These are phyloP conservation scores for Phtheirospermum japonicum DNA, from an alignment of 257 asterid species.

Conservation along the genomic window DNA sequence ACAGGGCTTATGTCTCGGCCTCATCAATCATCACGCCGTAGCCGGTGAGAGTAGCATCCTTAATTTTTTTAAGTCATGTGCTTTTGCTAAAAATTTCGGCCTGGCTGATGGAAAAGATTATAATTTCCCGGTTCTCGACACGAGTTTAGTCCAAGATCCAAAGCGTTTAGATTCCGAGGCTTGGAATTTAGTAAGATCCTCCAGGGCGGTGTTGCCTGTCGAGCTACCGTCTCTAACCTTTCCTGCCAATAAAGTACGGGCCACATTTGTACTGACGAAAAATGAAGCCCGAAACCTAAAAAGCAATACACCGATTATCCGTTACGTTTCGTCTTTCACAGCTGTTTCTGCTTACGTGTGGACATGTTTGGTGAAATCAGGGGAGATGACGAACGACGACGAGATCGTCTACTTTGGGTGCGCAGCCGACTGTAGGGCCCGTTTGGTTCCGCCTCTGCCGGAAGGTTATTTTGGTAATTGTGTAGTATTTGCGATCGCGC, in stretches of 20 bases:
- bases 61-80: conserved; percentile 38
- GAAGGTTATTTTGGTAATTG: conserved; percentile 44
- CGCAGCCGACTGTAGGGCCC: conserved; percentile 30
- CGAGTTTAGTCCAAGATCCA: conserved; percentile 28
- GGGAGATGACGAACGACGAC: neutral
- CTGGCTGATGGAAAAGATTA: conserved; percentile 1
- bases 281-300: conserved; percentile 29
- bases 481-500: conserved; percentile 9
- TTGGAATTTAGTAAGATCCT: conserved; percentile 8
- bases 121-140: conserved; percentile 29
- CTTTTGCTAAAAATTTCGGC: conserved; percentile 10
- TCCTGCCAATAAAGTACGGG: conserved; percentile 30
- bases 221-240: conserved; percentile 6
- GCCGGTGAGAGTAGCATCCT: conserved; percentile 36
- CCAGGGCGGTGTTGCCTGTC: neutral
- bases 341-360: conserved; percentile 37
- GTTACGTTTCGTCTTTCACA: conserved; percentile 35
- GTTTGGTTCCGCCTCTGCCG: conserved; percentile 36
- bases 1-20: conserved; percentile 39
- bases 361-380: conserved; percentile 34
- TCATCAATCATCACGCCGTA: conserved; percentile 34
- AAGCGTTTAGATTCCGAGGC: conserved; percentile 13
- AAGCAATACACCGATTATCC: conserved; percentile 4
- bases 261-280: conserved; percentile 29
- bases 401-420: conserved; percentile 19